These are phyloP conservation scores for Immersiporthe knoxdaviesiana DNA, from an alignment of 2,329 filamentous ascomycete species.

Conservation along the genomic window DNA sequence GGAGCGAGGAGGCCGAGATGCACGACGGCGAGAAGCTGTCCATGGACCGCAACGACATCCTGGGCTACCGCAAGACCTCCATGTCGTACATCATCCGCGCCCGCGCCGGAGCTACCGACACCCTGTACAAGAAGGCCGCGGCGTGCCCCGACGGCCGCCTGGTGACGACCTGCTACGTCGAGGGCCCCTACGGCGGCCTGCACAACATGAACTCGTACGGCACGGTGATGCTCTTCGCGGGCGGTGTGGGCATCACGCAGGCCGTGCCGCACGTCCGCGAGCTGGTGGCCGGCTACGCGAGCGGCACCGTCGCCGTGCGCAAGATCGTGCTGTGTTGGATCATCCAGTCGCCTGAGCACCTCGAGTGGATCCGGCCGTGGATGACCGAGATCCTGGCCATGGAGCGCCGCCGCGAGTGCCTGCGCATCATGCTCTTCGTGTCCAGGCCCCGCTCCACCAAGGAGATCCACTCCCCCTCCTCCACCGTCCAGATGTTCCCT, in stretches of 20 bases:
- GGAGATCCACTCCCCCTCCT: conserved; percentile 77
- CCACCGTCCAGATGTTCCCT: conserved; percentile 84
- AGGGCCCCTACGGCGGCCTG: conserved; percentile 77
- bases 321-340: conserved; percentile 78
- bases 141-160: conserved; percentile 64
- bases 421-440: conserved; percentile 79
- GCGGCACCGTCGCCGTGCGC: conserved; percentile 70
- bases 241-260: conserved; percentile 80
- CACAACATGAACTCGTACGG: conserved; percentile 76
- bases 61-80: conserved; percentile 62
- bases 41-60: conserved; percentile 62
- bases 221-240: conserved; percentile 77
- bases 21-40: conserved; percentile 57
- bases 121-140: conserved; percentile 69
- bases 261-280: conserved; percentile 76
- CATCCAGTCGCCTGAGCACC: conserved; percentile 77
- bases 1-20: conserved; percentile 69
- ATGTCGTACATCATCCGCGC: conserved; percentile 76
- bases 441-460: conserved; percentile 75
- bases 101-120: conserved; percentile 73
- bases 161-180: conserved; percentile 67
- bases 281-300: conserved; percentile 68
- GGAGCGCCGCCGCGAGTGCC: conserved; percentile 72
- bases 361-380: conserved; percentile 83
- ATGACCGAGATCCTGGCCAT: conserved; percentile 80